A percentile compares a stretch with the other conserved stretches of the same genome.
These are phyloP conservation scores for Cladobotryum mycophilum DNA, from an alignment of 2,329 filamentous ascomycete genomes.

Conservation along the genomic window DNA sequence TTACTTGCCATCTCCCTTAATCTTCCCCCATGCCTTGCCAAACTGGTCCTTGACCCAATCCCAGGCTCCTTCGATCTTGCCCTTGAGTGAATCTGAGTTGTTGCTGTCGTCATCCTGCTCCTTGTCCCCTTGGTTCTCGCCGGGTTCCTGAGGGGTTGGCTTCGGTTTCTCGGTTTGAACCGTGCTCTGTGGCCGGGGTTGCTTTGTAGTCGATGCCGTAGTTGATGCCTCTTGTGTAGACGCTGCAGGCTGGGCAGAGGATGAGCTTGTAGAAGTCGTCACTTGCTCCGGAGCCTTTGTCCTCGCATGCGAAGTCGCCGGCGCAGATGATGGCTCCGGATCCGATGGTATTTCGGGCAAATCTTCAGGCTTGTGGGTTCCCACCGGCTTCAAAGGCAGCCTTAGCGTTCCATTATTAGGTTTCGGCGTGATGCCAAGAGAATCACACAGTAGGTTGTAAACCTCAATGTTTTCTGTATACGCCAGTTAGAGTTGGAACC, in stretches of 20 bases:
- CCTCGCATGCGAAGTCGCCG: background rate
- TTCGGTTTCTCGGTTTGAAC: conserved; percentile 2
- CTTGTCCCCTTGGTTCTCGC: conserved; percentile 11
- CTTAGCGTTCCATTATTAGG: conserved; percentile 85
- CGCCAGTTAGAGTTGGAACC: conserved; percentile 22
- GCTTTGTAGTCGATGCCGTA: conserved; percentile 7
- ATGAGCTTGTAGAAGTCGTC: no score
- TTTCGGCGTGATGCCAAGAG: conserved; percentile 63
- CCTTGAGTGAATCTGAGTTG: conserved; percentile 23
- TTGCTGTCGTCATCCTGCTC: conserved; percentile 14
- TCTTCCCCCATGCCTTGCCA: conserved; percentile 39
- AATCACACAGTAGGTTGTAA: conserved; percentile 92
- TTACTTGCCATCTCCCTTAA: conserved; percentile 22
- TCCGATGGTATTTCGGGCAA: conserved; percentile 47
- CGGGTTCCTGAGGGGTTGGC: background rate
- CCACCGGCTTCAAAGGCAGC: conserved; percentile 59
- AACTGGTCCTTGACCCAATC: conserved; percentile 47
- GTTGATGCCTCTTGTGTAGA: background rate
- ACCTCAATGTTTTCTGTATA: conserved; percentile 80
- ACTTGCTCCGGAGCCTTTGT: no score
- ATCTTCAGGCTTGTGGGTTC: conserved; percentile 51
- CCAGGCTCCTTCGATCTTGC: conserved; percentile 38
- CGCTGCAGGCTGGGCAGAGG: no score
- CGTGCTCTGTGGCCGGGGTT: background rate
- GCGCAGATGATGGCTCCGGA: conserved; percentile 30